Evolutionary conservation across 2,329 filamentous ascomycete genomes (phyloP).

Genomic region (Bretziella fagacearum): DNA sequence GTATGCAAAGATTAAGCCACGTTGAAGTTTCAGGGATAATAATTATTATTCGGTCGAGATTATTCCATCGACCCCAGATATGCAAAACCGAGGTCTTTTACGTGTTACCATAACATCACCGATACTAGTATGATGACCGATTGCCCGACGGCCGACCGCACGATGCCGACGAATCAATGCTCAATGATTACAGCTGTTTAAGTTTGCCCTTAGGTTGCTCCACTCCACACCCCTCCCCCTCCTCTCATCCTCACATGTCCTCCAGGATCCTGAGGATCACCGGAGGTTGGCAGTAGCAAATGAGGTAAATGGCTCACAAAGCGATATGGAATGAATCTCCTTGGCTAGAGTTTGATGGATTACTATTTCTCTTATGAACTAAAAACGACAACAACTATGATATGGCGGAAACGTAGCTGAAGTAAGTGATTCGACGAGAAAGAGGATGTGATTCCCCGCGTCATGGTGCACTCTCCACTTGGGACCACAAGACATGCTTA

Average conservation of each 20-base stretch:
- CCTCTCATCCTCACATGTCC: neutral
- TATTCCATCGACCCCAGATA: too few species aligned
- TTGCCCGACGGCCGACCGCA: too few species aligned
- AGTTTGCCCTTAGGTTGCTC: too few species aligned
- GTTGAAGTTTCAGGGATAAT: too few species aligned
- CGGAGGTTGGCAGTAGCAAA: too few species aligned
- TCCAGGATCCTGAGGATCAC: neutral
- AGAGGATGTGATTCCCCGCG: neutral
- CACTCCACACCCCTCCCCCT: neutral
- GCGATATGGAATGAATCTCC: constrained; percentile 1
- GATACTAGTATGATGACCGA: too few species aligned
- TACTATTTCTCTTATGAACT: constrained; percentile 6
- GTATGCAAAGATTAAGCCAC: too few species aligned
- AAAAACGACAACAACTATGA: neutral
- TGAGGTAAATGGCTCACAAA: neutral
- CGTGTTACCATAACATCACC: constrained; percentile 9
- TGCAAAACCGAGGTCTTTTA: neutral
- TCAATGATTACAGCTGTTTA: neutral
- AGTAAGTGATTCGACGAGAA: too few species aligned
- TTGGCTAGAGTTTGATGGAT: neutral
- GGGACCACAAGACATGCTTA: too few species aligned
- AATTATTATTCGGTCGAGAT: too few species aligned
- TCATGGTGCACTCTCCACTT: neutral
- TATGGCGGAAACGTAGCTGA: neutral
- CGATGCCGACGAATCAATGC: constrained; percentile 1